Evolutionary conservation across 2,329 filamentous ascomycete genomes (phyloP).

Genomic region (Sporothrix protearum): DNA sequence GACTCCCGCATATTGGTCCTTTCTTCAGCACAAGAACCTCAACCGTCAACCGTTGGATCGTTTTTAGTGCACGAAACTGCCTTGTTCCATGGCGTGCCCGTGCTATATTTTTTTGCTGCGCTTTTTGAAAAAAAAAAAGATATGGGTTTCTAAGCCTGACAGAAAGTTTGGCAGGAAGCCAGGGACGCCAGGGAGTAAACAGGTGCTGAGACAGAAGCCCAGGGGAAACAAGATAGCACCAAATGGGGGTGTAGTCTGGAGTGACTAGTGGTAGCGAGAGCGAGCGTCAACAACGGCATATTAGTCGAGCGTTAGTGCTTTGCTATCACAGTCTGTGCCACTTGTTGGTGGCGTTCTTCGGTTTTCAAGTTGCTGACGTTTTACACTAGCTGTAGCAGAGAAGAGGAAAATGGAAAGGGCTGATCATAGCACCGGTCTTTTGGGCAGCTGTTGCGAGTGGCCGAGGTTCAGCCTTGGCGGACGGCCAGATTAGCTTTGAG

Average conservation of each 20-base stretch:
- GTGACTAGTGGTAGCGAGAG: not conserved
- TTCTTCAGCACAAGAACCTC: not conserved
- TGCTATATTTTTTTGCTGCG: not conserved
- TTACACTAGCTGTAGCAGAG: not conserved
- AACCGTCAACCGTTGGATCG: not conserved
- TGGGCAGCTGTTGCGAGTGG: not conserved
- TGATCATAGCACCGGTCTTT: not conserved
- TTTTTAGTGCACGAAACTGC: not conserved
- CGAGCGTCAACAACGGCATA: not conserved
- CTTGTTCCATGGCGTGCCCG: not conserved
- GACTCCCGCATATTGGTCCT: not conserved
- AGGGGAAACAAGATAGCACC: not conserved
- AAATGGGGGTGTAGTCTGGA: not conserved
- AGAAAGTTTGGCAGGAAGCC: not conserved
- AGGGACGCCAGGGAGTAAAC: not conserved
- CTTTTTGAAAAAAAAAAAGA: not conserved
- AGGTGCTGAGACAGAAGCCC: not conserved
- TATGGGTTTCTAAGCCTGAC: not conserved
- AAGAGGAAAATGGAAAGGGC: not conserved
- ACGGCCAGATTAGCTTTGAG: not conserved
- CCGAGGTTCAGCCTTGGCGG: not conserved
- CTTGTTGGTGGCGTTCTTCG: not conserved
- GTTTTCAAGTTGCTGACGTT: too few species aligned
- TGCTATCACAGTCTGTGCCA: not conserved
- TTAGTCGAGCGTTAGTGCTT: not conserved